A percentile compares a stretch with the other conserved stretches of the same genome.
phyloP scores from a whole-genome alignment of 306 rosid species.

The Gastrolobium villosum region DNA sequence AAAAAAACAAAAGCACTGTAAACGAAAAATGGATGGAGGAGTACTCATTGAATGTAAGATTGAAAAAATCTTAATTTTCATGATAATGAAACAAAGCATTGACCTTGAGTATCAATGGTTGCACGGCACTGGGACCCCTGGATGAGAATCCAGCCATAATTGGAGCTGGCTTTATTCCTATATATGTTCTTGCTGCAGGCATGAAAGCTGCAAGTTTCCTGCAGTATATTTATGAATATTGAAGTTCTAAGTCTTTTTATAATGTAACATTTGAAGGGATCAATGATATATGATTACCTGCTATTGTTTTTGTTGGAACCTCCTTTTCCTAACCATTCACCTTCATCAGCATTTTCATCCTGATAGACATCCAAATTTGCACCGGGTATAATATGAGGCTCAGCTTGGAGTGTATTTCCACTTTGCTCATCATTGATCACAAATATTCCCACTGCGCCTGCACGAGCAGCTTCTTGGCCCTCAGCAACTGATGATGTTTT shows the following conservation, averaged over 20 bases:
- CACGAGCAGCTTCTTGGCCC: constrained; percentile 52
- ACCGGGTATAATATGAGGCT: constrained; percentile 60
- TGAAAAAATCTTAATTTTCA: neutral
- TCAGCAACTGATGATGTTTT: constrained; percentile 49
- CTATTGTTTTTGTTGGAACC: constrained; percentile 50
- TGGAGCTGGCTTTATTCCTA: constrained; percentile 68
- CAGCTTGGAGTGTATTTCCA: constrained; percentile 57
- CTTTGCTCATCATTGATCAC: constrained; percentile 49
- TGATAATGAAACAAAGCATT: neutral
- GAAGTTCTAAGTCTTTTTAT: neutral
- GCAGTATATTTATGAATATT: neutral
- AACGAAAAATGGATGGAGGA: neutral
- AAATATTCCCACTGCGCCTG: constrained; percentile 71
- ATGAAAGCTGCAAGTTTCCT: constrained; percentile 66
- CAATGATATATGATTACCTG: constrained; percentile 41
- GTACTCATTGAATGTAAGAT: neutral
- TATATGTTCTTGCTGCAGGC: constrained; percentile 51
- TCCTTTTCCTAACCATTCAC: constrained; percentile 48
- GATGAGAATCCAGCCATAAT: constrained; percentile 75
- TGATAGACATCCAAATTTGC: constrained; percentile 34
- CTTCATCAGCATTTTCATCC: constrained; percentile 11
- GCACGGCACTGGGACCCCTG: constrained; percentile 68
- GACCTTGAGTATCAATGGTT: constrained; percentile 70
- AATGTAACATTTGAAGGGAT: neutral
- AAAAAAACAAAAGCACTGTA: neutral